Evolutionary conservation across 2,329 filamentous ascomycete species (phyloP).

Genomic region (Coniochaeta sp.): DNA sequence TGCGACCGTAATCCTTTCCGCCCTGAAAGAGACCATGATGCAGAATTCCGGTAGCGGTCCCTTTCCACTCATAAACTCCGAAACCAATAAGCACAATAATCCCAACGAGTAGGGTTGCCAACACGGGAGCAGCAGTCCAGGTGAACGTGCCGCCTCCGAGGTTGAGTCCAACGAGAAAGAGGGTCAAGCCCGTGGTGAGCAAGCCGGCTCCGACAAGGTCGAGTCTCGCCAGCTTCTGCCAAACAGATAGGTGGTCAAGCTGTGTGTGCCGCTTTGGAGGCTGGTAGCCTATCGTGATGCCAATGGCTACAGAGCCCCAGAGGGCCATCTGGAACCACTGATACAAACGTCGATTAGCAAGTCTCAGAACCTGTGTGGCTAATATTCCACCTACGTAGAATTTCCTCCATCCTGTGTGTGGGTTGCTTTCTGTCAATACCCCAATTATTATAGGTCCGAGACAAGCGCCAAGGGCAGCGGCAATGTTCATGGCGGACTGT

Average conservation of each 20-base stretch:
- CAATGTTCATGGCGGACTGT: not conserved
- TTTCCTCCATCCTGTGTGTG: too few relatives aligned
- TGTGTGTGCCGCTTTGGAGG: constrained; percentile 1
- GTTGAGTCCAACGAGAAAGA: not conserved
- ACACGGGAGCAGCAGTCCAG: not conserved
- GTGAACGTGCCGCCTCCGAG: not conserved
- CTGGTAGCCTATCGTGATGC: not conserved
- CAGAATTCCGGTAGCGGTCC: not conserved
- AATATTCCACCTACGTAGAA: too few relatives aligned
- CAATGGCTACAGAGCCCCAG: not conserved
- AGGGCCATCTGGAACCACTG: constrained; percentile 2
- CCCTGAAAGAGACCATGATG: not conserved
- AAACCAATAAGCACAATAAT: not conserved
- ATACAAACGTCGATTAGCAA: not conserved
- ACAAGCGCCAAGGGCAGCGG: not conserved
- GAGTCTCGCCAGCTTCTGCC: not conserved
- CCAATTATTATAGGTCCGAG: too few relatives aligned
- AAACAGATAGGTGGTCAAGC: not conserved
- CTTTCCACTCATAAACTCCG: not conserved
- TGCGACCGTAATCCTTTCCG: not conserved
- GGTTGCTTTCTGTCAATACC: too few relatives aligned
- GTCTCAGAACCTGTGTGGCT: too few relatives aligned
- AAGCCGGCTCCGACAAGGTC: not conserved
- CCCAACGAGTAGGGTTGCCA: not conserved
- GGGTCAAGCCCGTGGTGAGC: not conserved